Evolutionary conservation across 1,139 yeast genomes (phyloP).

Genomic region (Saccharomycopsis crataegensis): DNA sequence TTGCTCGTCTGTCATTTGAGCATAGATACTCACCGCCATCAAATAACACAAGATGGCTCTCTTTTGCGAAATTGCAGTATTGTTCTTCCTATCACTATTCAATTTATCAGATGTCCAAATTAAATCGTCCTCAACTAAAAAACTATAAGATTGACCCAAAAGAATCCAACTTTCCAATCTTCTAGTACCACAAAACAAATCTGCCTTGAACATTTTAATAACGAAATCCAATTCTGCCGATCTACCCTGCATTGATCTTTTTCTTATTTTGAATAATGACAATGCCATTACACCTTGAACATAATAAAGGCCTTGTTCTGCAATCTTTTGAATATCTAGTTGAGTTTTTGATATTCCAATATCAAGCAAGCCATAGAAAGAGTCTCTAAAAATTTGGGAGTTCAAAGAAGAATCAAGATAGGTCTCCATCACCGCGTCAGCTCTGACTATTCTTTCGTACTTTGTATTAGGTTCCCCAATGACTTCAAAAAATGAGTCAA

Average conservation of each 20-base stretch:
- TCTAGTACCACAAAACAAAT: constrained; percentile 56
- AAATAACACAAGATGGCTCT: constrained; percentile 66
- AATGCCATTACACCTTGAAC: constrained; percentile 65
- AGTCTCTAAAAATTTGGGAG: constrained; percentile 41
- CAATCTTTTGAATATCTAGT: constrained; percentile 31
- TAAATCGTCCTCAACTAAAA: constrained; percentile 77
- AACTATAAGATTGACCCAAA: constrained; percentile 74
- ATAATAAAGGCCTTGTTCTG: constrained; percentile 60
- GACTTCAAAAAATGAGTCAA: constrained; percentile 68
- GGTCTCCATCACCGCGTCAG: constrained; percentile 37
- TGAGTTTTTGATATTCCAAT: constrained; percentile 33
- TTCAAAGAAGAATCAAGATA: constrained; percentile 49
- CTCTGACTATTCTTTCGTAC: constrained; percentile 31
- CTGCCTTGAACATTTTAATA: constrained; percentile 55
- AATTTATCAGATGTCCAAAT: constrained; percentile 88
- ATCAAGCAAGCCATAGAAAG: constrained; percentile 48
- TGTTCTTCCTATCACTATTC: constrained; percentile 55
- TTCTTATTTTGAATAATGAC: constrained; percentile 57
- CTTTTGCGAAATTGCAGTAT: constrained; percentile 60
- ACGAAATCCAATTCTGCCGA: constrained; percentile 77
- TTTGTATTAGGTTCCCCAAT: constrained; percentile 58
- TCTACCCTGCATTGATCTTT: constrained; percentile 70
- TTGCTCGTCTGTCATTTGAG: constrained; percentile 25
- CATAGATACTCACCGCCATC: constrained; percentile 58
- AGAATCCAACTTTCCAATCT: constrained; percentile 84